Conservation (phyloP, 345 rosid species). For the Nasturtium officinale region DNA sequence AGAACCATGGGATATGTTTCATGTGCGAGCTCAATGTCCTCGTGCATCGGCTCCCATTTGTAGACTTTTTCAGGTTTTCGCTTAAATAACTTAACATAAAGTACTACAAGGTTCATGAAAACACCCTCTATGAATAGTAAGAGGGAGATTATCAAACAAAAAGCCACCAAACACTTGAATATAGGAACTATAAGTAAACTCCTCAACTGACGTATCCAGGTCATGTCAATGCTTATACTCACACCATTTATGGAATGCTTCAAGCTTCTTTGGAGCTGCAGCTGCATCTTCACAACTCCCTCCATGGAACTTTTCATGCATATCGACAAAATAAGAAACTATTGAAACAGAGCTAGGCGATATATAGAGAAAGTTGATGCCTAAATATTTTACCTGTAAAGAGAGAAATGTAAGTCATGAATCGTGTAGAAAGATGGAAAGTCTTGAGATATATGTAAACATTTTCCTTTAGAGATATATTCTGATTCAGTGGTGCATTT, state of each 20-base stretch:
- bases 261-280: slow-evolving; percentile 3
- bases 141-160: slow-evolving; percentile 51
- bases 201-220: slow-evolving; percentile 38
- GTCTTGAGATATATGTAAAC: slow-evolving; percentile 19
- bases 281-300: slow-evolving; percentile 13
- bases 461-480: slow-evolving; percentile 11
- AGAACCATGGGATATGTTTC: slow-evolving; percentile 43
- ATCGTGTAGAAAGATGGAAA: slow-evolving; percentile 32
- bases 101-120: slow-evolving; percentile 56
- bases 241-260: background rate
- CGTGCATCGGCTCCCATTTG: slow-evolving; percentile 49
- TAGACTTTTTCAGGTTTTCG: slow-evolving; percentile 46
- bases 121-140: slow-evolving; percentile 56
- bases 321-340: background rate
- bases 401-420: slow-evolving; percentile 31
- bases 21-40: slow-evolving; percentile 53
- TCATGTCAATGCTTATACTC: slow-evolving; percentile 23
- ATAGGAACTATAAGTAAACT: slow-evolving; percentile 47
- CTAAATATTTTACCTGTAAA: slow-evolving; percentile 22
- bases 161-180: slow-evolving; percentile 43
- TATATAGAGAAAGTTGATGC: background rate
- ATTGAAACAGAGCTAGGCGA: slow-evolving; percentile 18
- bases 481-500: slow-evolving; percentile 30
- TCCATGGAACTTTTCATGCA: slow-evolving; percentile 25
- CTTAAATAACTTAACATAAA: slow-evolving; percentile 45